Evolutionary conservation across 805 yeast species (phyloP).

Genomic region (Saccharomyces mikatae): DNA sequence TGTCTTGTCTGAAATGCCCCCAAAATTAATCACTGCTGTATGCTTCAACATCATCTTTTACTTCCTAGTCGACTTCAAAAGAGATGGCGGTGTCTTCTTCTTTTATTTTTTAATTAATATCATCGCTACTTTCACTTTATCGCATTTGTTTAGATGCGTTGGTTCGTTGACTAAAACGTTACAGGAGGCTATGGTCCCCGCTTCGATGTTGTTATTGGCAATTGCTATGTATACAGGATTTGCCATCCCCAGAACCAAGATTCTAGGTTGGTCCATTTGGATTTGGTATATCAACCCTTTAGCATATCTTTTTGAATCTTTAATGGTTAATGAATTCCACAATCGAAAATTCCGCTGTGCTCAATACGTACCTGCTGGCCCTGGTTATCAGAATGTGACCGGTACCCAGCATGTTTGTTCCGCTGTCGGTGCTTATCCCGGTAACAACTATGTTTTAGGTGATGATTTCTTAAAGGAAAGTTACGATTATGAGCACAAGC

Average conservation of each 20-base stretch:
- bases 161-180: slow-evolving; percentile 43
- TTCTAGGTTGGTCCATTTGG: slow-evolving; percentile 63
- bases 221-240: slow-evolving; percentile 49
- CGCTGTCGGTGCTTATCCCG: slow-evolving; percentile 49
- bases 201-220: slow-evolving; percentile 42
- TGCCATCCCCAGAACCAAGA: slow-evolving; percentile 46
- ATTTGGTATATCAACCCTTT: slow-evolving; percentile 53
- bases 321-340: slow-evolving; percentile 50
- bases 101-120: slow-evolving; percentile 40
- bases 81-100: slow-evolving; percentile 48
- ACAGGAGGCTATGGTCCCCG: slow-evolving; percentile 52
- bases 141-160: slow-evolving; percentile 46
- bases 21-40: slow-evolving; percentile 38
- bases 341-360: slow-evolving; percentile 41
- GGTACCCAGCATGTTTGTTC: slow-evolving; percentile 43
- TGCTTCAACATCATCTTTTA: slow-evolving; percentile 44
- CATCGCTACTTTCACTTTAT: slow-evolving; percentile 42
- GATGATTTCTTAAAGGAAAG: slow-evolving; percentile 38
- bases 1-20: slow-evolving; percentile 42
- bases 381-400: slow-evolving; percentile 32
- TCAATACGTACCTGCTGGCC: slow-evolving; percentile 41
- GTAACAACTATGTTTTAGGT: slow-evolving; percentile 45
- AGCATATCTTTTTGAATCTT: slow-evolving; percentile 49
- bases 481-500: slow-evolving; percentile 37
- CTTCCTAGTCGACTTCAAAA: slow-evolving; percentile 45